phyloP scores from a whole-genome alignment of 148 eudicot genomes.

The Arbutus unedo region DNA sequence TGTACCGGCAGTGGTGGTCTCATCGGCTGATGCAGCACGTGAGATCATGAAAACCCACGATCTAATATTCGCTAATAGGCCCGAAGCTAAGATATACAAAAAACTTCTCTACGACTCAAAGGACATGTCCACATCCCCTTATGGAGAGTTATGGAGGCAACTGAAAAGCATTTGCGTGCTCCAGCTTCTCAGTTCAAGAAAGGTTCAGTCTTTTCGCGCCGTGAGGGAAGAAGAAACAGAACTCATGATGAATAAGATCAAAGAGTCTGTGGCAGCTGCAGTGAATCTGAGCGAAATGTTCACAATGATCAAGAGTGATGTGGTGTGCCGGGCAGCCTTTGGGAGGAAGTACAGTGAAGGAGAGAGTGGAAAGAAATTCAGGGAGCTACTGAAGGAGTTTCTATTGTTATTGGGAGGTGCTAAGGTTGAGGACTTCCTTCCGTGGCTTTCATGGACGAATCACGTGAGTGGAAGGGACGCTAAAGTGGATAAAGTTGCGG shows the following conservation, averaged over 20 bases:
- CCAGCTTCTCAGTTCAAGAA: constrained; percentile 35
- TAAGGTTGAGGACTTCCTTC: constrained; percentile 38
- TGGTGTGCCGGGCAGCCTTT: constrained; percentile 57
- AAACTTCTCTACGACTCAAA: constrained; percentile 2
- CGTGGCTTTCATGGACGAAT: constrained; percentile 61
- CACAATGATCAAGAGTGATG: constrained; percentile 39
- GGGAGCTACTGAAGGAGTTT: constrained; percentile 32
- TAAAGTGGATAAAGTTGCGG: constrained; percentile 41
- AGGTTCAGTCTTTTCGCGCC: constrained; percentile 1
- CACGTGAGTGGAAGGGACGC: constrained; percentile 47
- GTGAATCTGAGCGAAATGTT: constrained; percentile 44
- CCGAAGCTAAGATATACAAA: neutral
- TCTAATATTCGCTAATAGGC: constrained; percentile 11
- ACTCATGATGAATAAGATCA: constrained; percentile 36
- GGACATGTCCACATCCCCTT: constrained; percentile 41
- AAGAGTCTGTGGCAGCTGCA: too few relatives aligned
- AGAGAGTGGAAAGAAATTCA: constrained; percentile 34
- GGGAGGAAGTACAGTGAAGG: constrained; percentile 61
- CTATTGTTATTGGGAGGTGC: constrained; percentile 36
- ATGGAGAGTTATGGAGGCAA: constrained; percentile 56
- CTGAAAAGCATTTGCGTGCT: constrained; percentile 40
- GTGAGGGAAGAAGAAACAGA: constrained; percentile 44
- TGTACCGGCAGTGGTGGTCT: neutral
- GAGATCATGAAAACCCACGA: constrained; percentile 23
- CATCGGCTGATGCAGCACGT: constrained; percentile 17